Base-by-base conservation (phyloP, 2,329 filamentous ascomycete genomes). In the Pyricularia grisea region DNA sequence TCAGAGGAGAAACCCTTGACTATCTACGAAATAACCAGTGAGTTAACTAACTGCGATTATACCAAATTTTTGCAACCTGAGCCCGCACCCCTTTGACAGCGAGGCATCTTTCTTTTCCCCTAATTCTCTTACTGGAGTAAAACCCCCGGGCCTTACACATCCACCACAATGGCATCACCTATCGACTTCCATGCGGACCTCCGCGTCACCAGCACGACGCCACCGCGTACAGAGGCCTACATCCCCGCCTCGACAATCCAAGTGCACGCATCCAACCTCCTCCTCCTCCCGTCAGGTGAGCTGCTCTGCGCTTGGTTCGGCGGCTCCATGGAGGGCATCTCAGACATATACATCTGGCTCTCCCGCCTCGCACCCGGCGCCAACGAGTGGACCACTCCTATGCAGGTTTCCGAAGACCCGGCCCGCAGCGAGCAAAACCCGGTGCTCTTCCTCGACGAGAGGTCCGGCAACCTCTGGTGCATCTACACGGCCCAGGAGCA, bases 361-460 rank as follows among this genome's bases (percentile, higher is more conserved):
- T 80, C 81, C 14, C 78, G 79, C 7, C 72, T 79, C 1, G 72
- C 71, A 1, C 73, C 76, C 0, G 77, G 76, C 0, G 69, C 76
- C 0, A 68, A 67, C 0, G 65, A 71, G 2, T 83, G 81, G 81
- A 72, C 73, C 0, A 55, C 71, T 0, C 77, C 80, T 0, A 66
- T 72, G 0, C 80, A 76, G 67, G 76, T 82, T 1, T 81, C 80
- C 0, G 77, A 76, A 11, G 81, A 81, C 69, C 69, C 74, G 4
- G 74, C 75, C 25, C 76, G 80, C 17, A 82, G 81, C 71, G 81
- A 81, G 61, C 81, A 83, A 70, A 83, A 83, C 42, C 81, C 81
- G 0, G 76, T 83, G 1, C 72, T 83, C 2, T 82, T 82, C 69
- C 73, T 73, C 6, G 76, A 75, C 1, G 79, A 80, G 0, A 70